Conservation (phyloP, 106 monocot species). For the Gastrodia elata region DNA sequence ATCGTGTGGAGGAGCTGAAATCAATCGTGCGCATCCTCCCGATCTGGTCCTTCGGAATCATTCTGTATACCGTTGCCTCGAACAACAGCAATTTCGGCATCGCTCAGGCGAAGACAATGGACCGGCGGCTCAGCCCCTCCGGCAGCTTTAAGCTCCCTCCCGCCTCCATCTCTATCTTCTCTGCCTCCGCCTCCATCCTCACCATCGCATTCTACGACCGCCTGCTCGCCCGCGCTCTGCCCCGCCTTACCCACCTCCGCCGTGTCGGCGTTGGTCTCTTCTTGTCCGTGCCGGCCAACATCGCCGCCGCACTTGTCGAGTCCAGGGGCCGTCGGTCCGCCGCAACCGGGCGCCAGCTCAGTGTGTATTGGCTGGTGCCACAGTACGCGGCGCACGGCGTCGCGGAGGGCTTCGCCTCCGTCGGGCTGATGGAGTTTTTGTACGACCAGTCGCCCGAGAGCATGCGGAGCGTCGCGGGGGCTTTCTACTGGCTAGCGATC, state of each 20-base stretch:
- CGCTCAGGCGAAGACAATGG: conserved; percentile 53
- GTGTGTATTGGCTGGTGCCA: conserved; percentile 57
- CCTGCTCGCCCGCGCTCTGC: conserved; percentile 26
- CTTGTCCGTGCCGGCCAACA: conserved; percentile 30
- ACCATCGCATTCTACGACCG: conserved; percentile 42
- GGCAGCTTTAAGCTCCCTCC: conserved; percentile 41
- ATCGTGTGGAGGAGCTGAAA: conserved; percentile 63
- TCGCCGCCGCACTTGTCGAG: conserved; percentile 37
- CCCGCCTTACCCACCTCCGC: conserved; percentile 48
- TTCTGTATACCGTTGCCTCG: conserved; percentile 21
- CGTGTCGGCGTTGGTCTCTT: conserved; percentile 49
- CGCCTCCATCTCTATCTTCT: conserved; percentile 45
- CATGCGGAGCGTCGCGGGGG: conserved; percentile 56
- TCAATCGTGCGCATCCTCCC: conserved; percentile 56
- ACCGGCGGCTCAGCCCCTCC: conserved; percentile 52
- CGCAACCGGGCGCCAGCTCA: conserved; percentile 21
- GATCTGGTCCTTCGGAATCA: conserved; percentile 47
- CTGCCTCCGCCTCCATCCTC: conserved; percentile 29
- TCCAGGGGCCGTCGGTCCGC: conserved; percentile 14
- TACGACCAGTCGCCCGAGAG: conserved; percentile 79
- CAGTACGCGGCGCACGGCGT: conserved; percentile 45
- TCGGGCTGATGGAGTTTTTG: conserved; percentile 64
- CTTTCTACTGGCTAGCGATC: conserved; percentile 46
- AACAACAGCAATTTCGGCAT: conserved; percentile 54
- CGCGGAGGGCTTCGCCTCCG: conserved; percentile 34